Percentiles rank a stretch among this genome's conserved stretches.
Evolutionary conservation across 2,329 filamentous ascomycete genomes (phyloP).

Genomic region (Fusarium beomiforme): DNA sequence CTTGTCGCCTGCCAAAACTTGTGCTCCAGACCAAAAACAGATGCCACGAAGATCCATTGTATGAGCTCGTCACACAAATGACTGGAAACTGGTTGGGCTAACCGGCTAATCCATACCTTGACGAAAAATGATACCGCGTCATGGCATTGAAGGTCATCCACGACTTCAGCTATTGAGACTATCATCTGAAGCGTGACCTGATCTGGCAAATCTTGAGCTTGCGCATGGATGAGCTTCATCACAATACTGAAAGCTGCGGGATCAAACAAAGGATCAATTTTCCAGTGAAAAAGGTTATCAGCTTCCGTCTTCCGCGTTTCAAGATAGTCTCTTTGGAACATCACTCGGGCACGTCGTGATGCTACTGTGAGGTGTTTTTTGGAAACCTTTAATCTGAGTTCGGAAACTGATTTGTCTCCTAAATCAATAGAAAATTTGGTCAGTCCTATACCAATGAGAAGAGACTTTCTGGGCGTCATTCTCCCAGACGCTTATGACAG

Average conservation of each 20-base stretch:
- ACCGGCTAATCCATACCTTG: not conserved
- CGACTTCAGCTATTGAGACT: not conserved
- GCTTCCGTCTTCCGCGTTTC: not conserved
- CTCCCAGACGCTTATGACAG: not conserved
- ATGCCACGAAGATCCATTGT: not conserved
- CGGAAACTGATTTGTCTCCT: not conserved
- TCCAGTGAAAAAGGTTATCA: not conserved
- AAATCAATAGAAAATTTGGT: not conserved
- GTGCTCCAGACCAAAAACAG: not conserved
- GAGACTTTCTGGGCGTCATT: not conserved
- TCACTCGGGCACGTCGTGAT: not conserved
- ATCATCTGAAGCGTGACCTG: not conserved
- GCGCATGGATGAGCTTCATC: not conserved
- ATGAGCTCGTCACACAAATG: not conserved
- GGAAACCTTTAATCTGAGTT: not conserved
- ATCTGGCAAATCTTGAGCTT: not conserved
- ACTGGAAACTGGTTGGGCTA: not conserved
- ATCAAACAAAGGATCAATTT: not conserved
- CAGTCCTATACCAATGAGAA: not conserved
- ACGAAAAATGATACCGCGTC: not conserved
- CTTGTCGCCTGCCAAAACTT: not conserved
- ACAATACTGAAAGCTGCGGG: not conserved
- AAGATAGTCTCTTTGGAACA: not conserved
- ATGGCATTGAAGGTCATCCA: not conserved
- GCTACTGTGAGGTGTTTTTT: not conserved